Evolutionary conservation across 148 eudicot species (phyloP), one percentile per base, ranked within the genome.

Genomic region (Tetragonia tetragonoides): DNA sequence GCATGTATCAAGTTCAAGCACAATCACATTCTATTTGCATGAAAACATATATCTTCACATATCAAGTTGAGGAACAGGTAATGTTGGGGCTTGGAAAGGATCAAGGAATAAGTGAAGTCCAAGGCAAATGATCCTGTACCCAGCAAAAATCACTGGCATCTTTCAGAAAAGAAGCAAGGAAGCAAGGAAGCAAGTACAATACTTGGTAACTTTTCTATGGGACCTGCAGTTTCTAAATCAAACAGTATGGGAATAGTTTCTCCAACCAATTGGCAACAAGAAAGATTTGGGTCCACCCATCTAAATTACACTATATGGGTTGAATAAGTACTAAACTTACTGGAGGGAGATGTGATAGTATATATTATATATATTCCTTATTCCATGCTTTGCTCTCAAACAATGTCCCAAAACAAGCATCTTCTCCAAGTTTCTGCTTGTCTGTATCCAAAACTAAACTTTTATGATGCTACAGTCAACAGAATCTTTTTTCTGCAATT

Each of bases 311-410:
- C 79, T 81, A 72, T 66, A 71, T 80, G 72, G 80, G 88, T 79
- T 86, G 93, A 92, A 90, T 85, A 88, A 87, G 90, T 91, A 83
- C 95, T 93, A 89, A 88, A 89, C 88, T 88, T 89, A 87, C 76
- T 53, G 82, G 88, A 89, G 85, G 85, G 92, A 85, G 90, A 87
- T 88, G 80, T 79, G 75, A 78, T 78, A 79, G 90, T 81, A 81
- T 84, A 80, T 60, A 81, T 54, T 60, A 81, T 54, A 88, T 61
- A 39, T 75, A 78, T 92, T 85, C 95, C 86, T 75, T 89, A 89
- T 89, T 89, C 90, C 83, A 89, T 84, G 86, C 92, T 85, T 87
- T 86, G 78, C 85, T 85, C 83, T 84, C 87, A 89, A 82, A 91
- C 90, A 82, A 89, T 78, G 89, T 86, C 83, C 82, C 69, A 83